Conservation (phyloP, 257 asterid genomes). For the Anisodus tanguticus region DNA sequence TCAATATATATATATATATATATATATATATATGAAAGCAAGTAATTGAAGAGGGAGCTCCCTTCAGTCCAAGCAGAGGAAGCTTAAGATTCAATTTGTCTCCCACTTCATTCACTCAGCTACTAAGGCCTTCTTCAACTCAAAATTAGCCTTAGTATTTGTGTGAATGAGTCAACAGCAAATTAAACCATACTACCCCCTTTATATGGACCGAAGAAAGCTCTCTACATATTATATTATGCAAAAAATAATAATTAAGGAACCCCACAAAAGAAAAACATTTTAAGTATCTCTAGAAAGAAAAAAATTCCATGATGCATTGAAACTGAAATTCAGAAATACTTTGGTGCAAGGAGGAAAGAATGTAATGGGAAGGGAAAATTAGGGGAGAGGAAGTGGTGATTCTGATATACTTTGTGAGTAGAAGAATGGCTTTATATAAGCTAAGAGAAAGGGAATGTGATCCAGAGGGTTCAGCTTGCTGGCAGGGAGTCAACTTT, state of each 20-base stretch:
- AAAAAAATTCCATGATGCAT: neutral
- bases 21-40: neutral
- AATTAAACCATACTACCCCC: slow-evolving; percentile 73
- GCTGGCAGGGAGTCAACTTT: too few relatives aligned
- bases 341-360: neutral
- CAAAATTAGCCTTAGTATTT: slow-evolving; percentile 52
- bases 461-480: too few relatives aligned
- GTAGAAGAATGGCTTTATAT: slow-evolving; percentile 43
- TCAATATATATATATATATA: neutral
- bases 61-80: slow-evolving; percentile 99
- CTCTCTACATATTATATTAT: slow-evolving; percentile 55
- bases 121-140: slow-evolving; percentile 36
- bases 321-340: neutral
- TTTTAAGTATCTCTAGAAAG: neutral
- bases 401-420: neutral
- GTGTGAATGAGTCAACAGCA: slow-evolving; percentile 98
- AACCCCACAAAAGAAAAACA: too few relatives aligned
- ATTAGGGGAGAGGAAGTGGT: neutral
- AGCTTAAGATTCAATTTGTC: slow-evolving; percentile 66
- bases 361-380: neutral
- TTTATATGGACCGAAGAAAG: slow-evolving; percentile 89
- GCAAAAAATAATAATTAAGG: neutral
- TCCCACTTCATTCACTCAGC: slow-evolving; percentile 89
- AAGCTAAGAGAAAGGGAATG: slow-evolving; percentile 36
- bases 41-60: slow-evolving; percentile 75